These are phyloP conservation scores for Starmerella bacillaris DNA, from an alignment of 805 yeast species.

Conservation along the genomic window DNA sequence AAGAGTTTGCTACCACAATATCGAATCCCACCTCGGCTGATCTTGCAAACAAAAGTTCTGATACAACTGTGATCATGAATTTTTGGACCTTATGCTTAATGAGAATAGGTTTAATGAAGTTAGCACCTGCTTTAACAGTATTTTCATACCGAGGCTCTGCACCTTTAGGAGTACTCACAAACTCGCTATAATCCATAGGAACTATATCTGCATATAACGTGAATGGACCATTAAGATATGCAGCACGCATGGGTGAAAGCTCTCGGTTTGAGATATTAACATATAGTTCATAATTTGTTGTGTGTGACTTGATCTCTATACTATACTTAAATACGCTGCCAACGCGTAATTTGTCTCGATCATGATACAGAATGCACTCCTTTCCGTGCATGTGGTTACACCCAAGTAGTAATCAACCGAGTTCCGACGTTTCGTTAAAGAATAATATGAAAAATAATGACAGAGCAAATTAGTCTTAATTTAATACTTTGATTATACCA, in stretches of 20 bases:
- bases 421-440: too few relatives aligned
- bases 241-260: conserved; percentile 55
- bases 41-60: conserved; percentile 61
- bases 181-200: conserved; percentile 39
- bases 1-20: conserved; percentile 31
- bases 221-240: conserved; percentile 79
- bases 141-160: conserved; percentile 28
- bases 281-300: conserved; percentile 14
- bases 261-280: conserved; percentile 51
- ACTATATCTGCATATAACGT: conserved; percentile 67
- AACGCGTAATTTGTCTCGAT: conserved; percentile 17
- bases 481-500: too few relatives aligned
- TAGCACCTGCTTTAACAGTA: conserved; percentile 53
- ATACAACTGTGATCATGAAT: conserved; percentile 67
- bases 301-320: conserved; percentile 33
- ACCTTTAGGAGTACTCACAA: conserved; percentile 16
- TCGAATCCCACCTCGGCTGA: conserved; percentile 53
- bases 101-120: conserved; percentile 38
- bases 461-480: too few relatives aligned
- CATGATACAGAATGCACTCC: conserved; percentile 10
- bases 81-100: conserved; percentile 33
- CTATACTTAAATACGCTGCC: conserved; percentile 45
- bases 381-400: too few relatives aligned
- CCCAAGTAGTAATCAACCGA: too few relatives aligned
- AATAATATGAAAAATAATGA: too few relatives aligned